phyloP scores from a whole-genome alignment of 768 basidiomycete genomes.

The Xerocomellus chrysenteron region DNA sequence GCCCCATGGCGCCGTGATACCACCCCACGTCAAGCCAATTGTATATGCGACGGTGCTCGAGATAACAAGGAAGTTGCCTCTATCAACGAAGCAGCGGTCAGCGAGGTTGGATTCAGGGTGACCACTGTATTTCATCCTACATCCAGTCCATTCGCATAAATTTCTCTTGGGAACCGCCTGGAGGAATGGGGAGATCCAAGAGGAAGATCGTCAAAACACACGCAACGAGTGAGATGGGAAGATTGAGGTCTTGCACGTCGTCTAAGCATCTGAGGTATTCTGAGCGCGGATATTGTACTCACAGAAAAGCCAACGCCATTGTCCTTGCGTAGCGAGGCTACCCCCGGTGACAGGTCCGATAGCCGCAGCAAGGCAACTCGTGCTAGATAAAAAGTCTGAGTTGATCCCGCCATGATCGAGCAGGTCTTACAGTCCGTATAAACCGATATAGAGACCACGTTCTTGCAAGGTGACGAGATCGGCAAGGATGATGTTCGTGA shows the following conservation, averaged over 20 bases:
- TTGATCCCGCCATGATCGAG: background rate
- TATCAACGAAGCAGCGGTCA: background rate
- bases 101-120: background rate
- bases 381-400: conserved; percentile 3
- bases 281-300: background rate
- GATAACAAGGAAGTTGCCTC: background rate
- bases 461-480: too few relatives aligned
- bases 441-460: conserved; percentile 26
- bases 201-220: background rate
- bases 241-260: background rate
- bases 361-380: conserved; percentile 35
- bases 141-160: background rate
- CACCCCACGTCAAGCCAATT: background rate
- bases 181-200: background rate
- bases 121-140: background rate
- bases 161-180: background rate
- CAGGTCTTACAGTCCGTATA: conserved; percentile 34
- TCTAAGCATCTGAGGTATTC: background rate
- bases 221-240: background rate
- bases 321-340: conserved; percentile 24
- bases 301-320: conserved; percentile 41
- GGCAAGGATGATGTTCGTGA: too few relatives aligned
- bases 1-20: background rate
- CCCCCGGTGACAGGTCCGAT: conserved; percentile 38
- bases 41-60: background rate